These are phyloP conservation scores for Trichodelitschia bisporula DNA, from an alignment of 495 filamentous ascomycete species.

Conservation along the genomic window DNA sequence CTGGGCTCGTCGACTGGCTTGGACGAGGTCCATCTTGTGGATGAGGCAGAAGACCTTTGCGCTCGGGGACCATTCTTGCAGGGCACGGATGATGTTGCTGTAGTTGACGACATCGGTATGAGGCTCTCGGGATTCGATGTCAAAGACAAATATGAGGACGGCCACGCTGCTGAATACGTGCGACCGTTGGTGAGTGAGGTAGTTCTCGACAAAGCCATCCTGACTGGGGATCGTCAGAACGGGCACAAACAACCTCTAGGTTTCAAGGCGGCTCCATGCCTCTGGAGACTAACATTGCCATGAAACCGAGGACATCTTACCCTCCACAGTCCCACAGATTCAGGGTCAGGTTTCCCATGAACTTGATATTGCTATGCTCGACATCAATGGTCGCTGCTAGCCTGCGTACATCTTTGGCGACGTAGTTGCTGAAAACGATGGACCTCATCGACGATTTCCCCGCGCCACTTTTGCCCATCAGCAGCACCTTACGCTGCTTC, in stretches of 20 bases:
- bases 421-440: constrained; percentile 96
- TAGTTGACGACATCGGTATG: constrained; percentile 79
- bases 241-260: neutral
- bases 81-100: constrained; percentile 56
- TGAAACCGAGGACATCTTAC: constrained; percentile 18
- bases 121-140: constrained; percentile 86
- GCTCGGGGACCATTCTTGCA: constrained; percentile 58
- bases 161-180: constrained; percentile 95
- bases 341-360: constrained; percentile 85
- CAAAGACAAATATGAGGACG: constrained; percentile 96
- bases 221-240: constrained; percentile 28
- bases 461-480: constrained; percentile 81
- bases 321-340: constrained; percentile 98
- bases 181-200: constrained; percentile 73
- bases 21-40: constrained; percentile 98
- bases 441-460: constrained; percentile 98
- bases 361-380: constrained; percentile 92
- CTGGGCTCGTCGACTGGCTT: constrained; percentile 43
- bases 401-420: constrained; percentile 83
- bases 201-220: constrained; percentile 96
- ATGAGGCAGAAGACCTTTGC: constrained; percentile 81
- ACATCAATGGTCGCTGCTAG: constrained; percentile 97
- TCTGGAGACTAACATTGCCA: too few species aligned
- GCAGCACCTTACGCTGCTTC: constrained; percentile 20
- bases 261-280: neutral